Evolutionary conservation across 192 early-diverging fungal species (phyloP).

Genomic region (Helicostylum pulchrum): DNA sequence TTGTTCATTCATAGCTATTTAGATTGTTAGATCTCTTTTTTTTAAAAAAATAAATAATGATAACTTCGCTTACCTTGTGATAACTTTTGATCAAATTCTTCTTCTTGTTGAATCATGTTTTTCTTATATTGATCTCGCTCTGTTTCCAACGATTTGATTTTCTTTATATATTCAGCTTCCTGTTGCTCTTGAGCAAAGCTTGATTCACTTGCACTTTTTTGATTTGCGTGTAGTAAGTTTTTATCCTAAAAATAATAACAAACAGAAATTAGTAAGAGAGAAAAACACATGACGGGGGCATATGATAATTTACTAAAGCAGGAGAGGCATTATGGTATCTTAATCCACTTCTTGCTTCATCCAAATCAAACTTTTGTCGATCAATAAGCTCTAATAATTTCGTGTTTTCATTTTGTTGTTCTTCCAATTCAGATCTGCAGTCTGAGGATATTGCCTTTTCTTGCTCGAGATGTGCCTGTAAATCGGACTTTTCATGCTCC

Average conservation of each 20-base stretch:
- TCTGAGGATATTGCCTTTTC: not conserved
- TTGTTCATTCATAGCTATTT: not conserved
- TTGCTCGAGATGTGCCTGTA: constrained; percentile 7
- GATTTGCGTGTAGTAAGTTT: not conserved
- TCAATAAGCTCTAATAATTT: constrained; percentile 34
- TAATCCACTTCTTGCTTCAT: constrained; percentile 28
- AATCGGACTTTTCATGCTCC: not conserved
- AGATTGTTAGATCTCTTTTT: not conserved
- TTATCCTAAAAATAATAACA: not conserved
- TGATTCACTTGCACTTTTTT: not conserved
- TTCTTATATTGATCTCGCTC: not conserved
- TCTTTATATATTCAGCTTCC: not conserved
- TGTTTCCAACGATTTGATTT: not conserved
- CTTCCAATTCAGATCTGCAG: constrained; percentile 24
- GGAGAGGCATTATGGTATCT: not conserved
- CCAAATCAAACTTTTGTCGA: constrained; percentile 34
- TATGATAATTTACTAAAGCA: not conserved
- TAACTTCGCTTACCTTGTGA: not conserved
- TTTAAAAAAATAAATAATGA: no score
- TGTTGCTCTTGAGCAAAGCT: not conserved
- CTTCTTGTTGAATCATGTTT: not conserved
- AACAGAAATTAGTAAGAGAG: not conserved
- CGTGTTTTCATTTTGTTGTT: constrained; percentile 28
- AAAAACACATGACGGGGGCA: not conserved
- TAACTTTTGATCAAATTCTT: not conserved